Base-by-base conservation (phyloP, 257 asterid species). In the Solanum ossicruentum region DNA sequence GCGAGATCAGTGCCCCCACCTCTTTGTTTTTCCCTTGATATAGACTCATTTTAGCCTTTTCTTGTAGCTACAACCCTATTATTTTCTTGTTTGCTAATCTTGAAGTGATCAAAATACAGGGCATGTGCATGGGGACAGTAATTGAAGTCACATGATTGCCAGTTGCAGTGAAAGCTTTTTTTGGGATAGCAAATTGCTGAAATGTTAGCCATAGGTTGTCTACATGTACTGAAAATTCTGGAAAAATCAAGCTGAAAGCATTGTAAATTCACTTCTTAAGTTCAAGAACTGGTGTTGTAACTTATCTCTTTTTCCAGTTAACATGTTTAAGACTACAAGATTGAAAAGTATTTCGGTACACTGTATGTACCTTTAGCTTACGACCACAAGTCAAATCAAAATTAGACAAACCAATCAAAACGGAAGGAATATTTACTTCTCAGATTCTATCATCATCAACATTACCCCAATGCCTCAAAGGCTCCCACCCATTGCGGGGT, bases 121-220 rank as follows among this genome's bases (percentile, higher is more conserved):
- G 86, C 85, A 12, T 86, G 84, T 86, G 88, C 84, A 45, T 73
- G 84, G 86, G 88, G 88, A 52, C 86, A 83, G 71, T 82, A 81
- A 61, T 23, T 71, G 82, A 20, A 32, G 65, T 28, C 32, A 26
- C 39, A n/a, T 28, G 52, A 23, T 36, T 77, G 23, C 26, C 47
- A 26, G 47, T 77, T 23, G 51, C n/a, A 10, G 49, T 65, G 45
- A 15, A 20, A 61, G 13, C 28, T 39, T 57, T 77, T 49, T 77
- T 5, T 9, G 45, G 45, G 82, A 13, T 15, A 13, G 65, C 26
- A 77, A 77, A 23, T 77, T 39, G 54, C 66, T 41, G 9, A 12
- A 41, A 66, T 21, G 43, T 52, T 77, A 9, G 82, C 82, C 45
- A 77, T 47, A 77, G 41, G 10, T 75, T 49, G 41, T 77, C 58